These are phyloP conservation scores for Mortierella sp. DNA, from an alignment of 371 early-diverging fungal species.

Conservation along the genomic window DNA sequence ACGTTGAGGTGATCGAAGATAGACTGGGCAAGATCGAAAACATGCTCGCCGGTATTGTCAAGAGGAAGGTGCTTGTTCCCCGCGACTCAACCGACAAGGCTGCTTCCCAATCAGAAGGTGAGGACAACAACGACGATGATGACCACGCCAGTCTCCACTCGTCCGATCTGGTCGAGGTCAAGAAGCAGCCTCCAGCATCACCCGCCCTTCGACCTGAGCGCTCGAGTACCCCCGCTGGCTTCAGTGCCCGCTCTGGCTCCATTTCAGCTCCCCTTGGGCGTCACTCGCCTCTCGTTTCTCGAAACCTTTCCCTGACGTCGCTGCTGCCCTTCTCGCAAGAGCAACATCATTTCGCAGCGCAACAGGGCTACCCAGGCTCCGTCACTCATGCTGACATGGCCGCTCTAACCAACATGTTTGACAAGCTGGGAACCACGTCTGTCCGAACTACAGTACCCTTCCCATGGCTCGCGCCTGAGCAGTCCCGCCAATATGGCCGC, in stretches of 20 bases:
- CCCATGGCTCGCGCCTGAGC: conserved; percentile 54
- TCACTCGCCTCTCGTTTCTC: conserved; percentile 48
- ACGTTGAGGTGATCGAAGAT: conserved; percentile 78
- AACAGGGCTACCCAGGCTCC: conserved; percentile 22
- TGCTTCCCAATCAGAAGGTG: conserved; percentile 15
- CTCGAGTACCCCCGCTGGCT: conserved; percentile 23
- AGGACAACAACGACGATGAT: conserved; percentile 30
- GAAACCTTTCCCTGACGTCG: conserved; percentile 45
- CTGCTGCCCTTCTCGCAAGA: conserved; percentile 45
- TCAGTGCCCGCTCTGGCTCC: conserved; percentile 39
- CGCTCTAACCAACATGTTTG: conserved; percentile 45
- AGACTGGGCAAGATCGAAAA: conserved; percentile 75
- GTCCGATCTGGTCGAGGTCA: conserved; percentile 42
- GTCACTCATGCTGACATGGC: conserved; percentile 39
- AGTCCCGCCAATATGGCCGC: conserved; percentile 50
- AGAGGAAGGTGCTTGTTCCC: conserved; percentile 39
- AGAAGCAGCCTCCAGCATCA: conserved; percentile 45
- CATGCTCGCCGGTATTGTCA: conserved; percentile 62
- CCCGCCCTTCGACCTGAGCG: conserved; percentile 32
- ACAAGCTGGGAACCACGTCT: conserved; percentile 48
- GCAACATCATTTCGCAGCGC: conserved; percentile 15
- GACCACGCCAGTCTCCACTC: conserved; percentile 33
- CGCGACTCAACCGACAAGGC: conserved; percentile 21
- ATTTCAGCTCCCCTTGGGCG: conserved; percentile 29
- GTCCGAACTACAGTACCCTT: conserved; percentile 51